Percentiles rank a stretch among this genome's conserved stretches.
Conservation (phyloP, 2,329 filamentous ascomycete species). For the Allantophomopsis lycopodina region DNA sequence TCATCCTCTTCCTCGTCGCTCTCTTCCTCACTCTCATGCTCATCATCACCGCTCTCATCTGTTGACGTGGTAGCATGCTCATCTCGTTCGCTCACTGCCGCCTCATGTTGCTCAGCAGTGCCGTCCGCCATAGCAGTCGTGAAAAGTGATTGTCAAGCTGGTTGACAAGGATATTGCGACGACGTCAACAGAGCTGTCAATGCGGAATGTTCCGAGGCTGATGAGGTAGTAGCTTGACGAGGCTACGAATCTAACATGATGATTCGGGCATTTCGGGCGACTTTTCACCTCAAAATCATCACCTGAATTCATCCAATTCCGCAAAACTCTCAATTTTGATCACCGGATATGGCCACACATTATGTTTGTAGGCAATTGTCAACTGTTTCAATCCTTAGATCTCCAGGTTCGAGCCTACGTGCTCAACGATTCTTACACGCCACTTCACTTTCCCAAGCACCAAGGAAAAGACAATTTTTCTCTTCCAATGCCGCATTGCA, state of each 20-base stretch:
- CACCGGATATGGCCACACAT: too few relatives aligned
- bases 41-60: slow-evolving; percentile 7
- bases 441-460: slow-evolving; percentile 21
- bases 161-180: not conserved
- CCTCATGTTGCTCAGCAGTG: slow-evolving; percentile 15
- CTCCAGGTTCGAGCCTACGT: slow-evolving; percentile 5
- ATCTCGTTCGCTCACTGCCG: slow-evolving; percentile 7
- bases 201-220: too few relatives aligned
- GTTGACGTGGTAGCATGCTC: slow-evolving; percentile 9
- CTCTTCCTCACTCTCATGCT: slow-evolving; percentile 41
- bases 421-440: slow-evolving; percentile 29
- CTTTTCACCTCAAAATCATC: too few relatives aligned
- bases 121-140: slow-evolving; percentile 15
- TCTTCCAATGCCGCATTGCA: slow-evolving; percentile 47
- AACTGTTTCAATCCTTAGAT: slow-evolving; percentile 3
- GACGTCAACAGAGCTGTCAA: slow-evolving; percentile 13
- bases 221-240: too few relatives aligned
- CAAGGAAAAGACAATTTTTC: slow-evolving; percentile 48
- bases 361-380: too few relatives aligned
- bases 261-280: too few relatives aligned
- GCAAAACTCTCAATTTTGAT: too few relatives aligned
- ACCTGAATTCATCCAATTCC: too few relatives aligned
- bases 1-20: slow-evolving; percentile 83
- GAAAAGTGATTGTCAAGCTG: not conserved
- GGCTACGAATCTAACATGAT: too few relatives aligned